phyloP scores from a whole-genome alignment of 345 rosid species.

The Hirschfeldia incana region DNA sequence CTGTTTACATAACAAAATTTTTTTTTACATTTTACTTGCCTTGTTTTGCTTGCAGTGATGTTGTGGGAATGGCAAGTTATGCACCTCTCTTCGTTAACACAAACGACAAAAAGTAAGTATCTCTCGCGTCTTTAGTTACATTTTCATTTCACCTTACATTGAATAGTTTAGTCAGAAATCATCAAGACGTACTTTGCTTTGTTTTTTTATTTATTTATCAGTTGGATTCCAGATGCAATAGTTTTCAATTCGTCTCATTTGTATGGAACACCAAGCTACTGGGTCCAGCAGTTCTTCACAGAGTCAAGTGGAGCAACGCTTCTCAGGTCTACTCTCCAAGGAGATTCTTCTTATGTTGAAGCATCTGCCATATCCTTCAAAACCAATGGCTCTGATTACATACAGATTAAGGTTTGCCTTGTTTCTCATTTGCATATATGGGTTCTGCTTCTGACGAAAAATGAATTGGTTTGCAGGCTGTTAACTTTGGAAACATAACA shows the following conservation, averaged over 20 bases:
- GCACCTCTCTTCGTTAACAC: conserved; percentile 86
- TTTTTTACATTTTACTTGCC: not conserved
- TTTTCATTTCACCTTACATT: too few species aligned
- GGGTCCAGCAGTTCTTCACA: conserved; percentile 74
- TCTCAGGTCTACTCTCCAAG: conserved; percentile 49
- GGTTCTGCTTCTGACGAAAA: not conserved
- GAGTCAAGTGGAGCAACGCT: conserved; percentile 82
- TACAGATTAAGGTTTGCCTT: conserved; percentile 66
- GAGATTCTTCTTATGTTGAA: conserved; percentile 50
- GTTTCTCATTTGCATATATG: not conserved
- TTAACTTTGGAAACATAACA: conserved; percentile 57
- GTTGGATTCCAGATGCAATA: conserved; percentile 94
- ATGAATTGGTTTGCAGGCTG: conserved; percentile 47
- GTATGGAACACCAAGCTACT: conserved; percentile 97
- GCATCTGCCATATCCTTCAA: conserved; percentile 73
- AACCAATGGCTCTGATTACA: conserved; percentile 42
- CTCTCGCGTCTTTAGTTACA: not conserved
- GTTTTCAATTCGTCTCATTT: conserved; percentile 67
- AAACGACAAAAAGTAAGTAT: conserved; percentile 61
- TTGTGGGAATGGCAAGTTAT: conserved; percentile 87
- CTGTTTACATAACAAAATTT: not conserved
- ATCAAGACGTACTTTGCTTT: not conserved
- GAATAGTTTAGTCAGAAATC: not conserved
- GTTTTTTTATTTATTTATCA: conserved; percentile 18
- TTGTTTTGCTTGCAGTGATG: conserved; percentile 54